Evolutionary conservation across 78 protist species (phyloP).

Genomic region (Dictyostelium intermedium): DNA sequence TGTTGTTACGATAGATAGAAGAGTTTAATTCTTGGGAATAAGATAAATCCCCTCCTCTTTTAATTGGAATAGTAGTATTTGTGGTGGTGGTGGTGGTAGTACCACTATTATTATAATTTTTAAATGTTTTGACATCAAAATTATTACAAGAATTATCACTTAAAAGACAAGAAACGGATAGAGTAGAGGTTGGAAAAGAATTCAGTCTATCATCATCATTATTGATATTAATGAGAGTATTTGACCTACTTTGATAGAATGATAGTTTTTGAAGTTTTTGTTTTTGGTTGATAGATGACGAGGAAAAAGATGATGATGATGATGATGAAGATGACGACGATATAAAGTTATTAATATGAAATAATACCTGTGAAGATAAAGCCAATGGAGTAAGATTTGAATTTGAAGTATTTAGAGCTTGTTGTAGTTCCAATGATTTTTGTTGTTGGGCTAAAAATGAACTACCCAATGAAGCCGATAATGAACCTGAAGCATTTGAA

Average conservation of each 20-base stretch:
- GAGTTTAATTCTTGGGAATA: background rate
- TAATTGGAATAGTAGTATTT: background rate
- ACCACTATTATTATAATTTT: too few species aligned
- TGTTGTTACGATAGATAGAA: background rate
- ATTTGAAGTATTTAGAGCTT: background rate
- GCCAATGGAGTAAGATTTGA: background rate
- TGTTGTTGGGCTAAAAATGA: background rate
- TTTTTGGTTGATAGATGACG: background rate
- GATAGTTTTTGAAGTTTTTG: background rate
- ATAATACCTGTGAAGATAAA: conserved; percentile 20
- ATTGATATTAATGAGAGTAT: background rate
- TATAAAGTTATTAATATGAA: background rate
- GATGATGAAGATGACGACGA: background rate
- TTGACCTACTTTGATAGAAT: background rate
- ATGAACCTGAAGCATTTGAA: background rate
- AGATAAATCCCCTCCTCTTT: background rate
- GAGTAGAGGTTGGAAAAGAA: background rate
- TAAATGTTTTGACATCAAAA: background rate
- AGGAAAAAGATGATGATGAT: background rate
- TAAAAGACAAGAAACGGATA: background rate
- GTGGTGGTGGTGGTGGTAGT: background rate
- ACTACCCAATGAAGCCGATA: background rate
- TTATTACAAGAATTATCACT: too few species aligned
- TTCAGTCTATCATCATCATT: background rate
- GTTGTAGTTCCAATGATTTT: background rate